Evolutionary conservation across 495 filamentous ascomycete genomes (phyloP).

Genomic region (Talaromyces stipitatus): DNA sequence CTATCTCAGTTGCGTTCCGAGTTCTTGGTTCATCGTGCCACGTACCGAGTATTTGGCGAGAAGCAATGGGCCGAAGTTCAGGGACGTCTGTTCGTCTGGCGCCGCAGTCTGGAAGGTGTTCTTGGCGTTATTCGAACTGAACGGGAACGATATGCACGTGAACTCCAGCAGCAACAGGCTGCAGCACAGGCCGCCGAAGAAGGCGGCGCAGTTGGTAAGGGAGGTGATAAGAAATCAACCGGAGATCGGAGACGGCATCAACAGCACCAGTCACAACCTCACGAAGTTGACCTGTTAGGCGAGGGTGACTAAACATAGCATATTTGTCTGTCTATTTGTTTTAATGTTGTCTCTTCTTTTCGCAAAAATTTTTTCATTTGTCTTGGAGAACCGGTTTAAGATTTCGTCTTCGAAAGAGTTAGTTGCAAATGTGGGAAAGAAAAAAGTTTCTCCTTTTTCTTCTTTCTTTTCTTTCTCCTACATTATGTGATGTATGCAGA

Average conservation of each 20-base stretch:
- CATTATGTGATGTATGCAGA: not conserved
- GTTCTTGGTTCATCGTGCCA: slow-evolving; percentile 89
- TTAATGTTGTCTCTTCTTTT: not conserved
- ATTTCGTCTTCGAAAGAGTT: not conserved
- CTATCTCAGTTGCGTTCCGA: slow-evolving; percentile 82
- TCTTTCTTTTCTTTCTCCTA: not conserved
- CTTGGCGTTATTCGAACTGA: slow-evolving; percentile 67
- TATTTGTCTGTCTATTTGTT: not conserved
- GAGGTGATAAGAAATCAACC: slow-evolving; percentile 19
- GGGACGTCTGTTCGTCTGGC: slow-evolving; percentile 82
- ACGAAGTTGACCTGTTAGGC: slow-evolving; percentile 24
- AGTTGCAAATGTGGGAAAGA: not conserved
- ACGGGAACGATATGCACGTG: slow-evolving; percentile 55
- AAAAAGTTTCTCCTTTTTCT: not conserved
- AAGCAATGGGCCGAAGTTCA: slow-evolving; percentile 97
- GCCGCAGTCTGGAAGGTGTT: slow-evolving; percentile 65
- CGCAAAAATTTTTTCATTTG: not conserved
- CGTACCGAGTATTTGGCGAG: slow-evolving; percentile 92
- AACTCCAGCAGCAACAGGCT: slow-evolving; percentile 28
- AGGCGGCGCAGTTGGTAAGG: slow-evolving; percentile 12
- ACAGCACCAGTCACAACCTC: slow-evolving; percentile 16
- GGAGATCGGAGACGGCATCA: slow-evolving; percentile 27
- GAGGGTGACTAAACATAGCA: slow-evolving; percentile 6
- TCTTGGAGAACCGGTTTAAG: slow-evolving; percentile 1
- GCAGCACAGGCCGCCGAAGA: slow-evolving; percentile 14